Conservation (phyloP, 805 yeast species). For the Wickerhamomyces pijperi region DNA sequence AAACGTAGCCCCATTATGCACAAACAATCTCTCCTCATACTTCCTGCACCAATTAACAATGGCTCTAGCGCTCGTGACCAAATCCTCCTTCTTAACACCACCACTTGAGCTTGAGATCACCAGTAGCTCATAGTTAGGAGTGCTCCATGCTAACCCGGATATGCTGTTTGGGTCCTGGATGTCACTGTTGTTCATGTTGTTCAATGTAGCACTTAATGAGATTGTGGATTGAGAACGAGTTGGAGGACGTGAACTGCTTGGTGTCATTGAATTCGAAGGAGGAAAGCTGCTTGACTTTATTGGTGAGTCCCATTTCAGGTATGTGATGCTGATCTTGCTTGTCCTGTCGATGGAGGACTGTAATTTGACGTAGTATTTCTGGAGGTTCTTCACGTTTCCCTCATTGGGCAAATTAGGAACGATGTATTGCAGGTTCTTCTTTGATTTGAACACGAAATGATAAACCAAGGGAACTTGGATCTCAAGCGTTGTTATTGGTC, state of each 20-base stretch:
- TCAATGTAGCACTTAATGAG: too few species aligned
- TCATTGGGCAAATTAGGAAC: conserved; percentile 16
- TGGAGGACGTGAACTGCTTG: too few species aligned
- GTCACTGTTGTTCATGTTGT: not conserved
- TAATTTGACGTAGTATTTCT: conserved; percentile 13
- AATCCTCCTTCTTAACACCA: conserved; percentile 40
- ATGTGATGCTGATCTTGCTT: conserved; percentile 32
- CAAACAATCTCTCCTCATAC: conserved; percentile 60
- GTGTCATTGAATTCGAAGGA: too few species aligned
- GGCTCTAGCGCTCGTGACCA: conserved; percentile 50
- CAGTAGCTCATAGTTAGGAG: conserved; percentile 52
- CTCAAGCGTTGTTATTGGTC: conserved; percentile 35
- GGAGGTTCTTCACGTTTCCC: conserved; percentile 10
- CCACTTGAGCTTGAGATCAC: conserved; percentile 38
- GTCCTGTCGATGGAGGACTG: conserved; percentile 19
- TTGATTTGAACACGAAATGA: conserved; percentile 77
- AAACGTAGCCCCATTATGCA: conserved; percentile 63
- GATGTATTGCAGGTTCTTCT: conserved; percentile 53
- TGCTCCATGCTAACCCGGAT: conserved; percentile 41
- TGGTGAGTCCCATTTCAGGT: conserved; percentile 26
- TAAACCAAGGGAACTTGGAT: conserved; percentile 48
- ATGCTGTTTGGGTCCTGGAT: conserved; percentile 9
- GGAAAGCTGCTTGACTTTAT: too few species aligned
- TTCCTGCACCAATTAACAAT: conserved; percentile 70
- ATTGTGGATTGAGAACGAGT: too few species aligned